Conservation (phyloP, 1,139 yeast genomes). For the Sugiyamaella japonica region DNA sequence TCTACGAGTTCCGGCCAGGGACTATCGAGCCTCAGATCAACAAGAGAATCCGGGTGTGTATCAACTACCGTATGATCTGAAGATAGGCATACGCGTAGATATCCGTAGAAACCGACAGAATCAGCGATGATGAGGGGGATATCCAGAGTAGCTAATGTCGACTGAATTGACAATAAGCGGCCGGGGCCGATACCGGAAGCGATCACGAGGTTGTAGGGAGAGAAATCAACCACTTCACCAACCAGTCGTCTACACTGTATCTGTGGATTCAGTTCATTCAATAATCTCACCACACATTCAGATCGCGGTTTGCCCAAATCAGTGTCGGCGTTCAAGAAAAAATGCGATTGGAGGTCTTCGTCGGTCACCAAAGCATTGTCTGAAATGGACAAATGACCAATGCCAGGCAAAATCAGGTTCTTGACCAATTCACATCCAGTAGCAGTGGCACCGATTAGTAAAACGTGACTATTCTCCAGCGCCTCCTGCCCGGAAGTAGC, state of each 20-base stretch:
- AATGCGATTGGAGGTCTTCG: conserved; percentile 56
- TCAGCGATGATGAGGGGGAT: conserved; percentile 58
- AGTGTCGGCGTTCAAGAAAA: conserved; percentile 53
- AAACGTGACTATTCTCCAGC: conserved; percentile 59
- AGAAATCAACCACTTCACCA: conserved; percentile 34
- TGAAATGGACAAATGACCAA: conserved; percentile 65
- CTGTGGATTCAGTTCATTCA: conserved; percentile 63
- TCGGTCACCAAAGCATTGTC: conserved; percentile 48
- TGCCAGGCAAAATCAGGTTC: conserved; percentile 77
- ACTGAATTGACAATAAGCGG: conserved; percentile 39
- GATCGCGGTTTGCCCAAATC: conserved; percentile 50
- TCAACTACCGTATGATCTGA: conserved; percentile 68
- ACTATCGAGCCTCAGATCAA: conserved; percentile 65
- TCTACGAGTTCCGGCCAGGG: conserved; percentile 76
- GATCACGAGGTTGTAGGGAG: conserved; percentile 60
- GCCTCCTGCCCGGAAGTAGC: conserved; percentile 70
- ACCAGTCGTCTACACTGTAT: conserved; percentile 47
- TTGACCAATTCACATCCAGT: conserved; percentile 71
- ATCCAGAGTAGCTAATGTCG: conserved; percentile 46
- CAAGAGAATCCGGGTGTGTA: conserved; percentile 67
- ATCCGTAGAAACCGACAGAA: conserved; percentile 67
- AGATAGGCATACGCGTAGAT: conserved; percentile 51
- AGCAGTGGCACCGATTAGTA: conserved; percentile 60
- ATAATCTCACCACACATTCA: conserved; percentile 42
- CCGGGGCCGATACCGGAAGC: conserved; percentile 41